Base-by-base conservation (phyloP, 2,329 filamentous ascomycete genomes). In the Fusarium poae region DNA sequence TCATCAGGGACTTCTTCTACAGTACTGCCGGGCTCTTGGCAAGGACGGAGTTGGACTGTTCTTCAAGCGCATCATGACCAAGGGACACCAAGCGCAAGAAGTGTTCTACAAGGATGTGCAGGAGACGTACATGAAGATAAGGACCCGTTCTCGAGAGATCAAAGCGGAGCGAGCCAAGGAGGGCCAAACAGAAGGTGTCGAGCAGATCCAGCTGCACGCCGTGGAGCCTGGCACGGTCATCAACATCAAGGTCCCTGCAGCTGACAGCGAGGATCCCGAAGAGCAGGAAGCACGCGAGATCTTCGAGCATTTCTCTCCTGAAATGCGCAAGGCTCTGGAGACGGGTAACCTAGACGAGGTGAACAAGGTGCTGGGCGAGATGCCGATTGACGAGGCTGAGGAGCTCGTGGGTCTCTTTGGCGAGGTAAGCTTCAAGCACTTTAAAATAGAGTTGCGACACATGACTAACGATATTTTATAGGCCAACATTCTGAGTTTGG, bases 151-250 rank as follows among this genome's bases (percentile, higher is more conserved):
- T 2, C 85, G 86, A 9, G 92, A 97, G 79, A 91, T 97, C 68
- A 79, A 85, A 56, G 79, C 81, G 20, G 82, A 88, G 79, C 79
- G 84, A 63, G 84, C 83, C 18, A 82, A 82, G 67, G 84, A 86
- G 55, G 82, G 77, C 5, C 82, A 79, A 40, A 80, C 82, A 62
- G 92, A 91, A 39, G 93, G 91, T 21, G 91, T 97, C 12, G 96
- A 99, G 82, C 95, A 97, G 80, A 99, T 99, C 72, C 97, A 99
- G 80, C 86, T 99, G 46, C 96, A 99, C 77, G 95, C 96, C 16
- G 94, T 99, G 13, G 94, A 97, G 78, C 95, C 95, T 0, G 92
- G 91, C 48, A 97, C 95, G 5, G 91, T 92, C 65, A 97, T 99
- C 78, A 92, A 92, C 77, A 97, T 98, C 79, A 88, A 82, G 56